These are phyloP conservation scores for Colletotrichum liaoningense DNA, from an alignment of 2,329 filamentous ascomycete species.

Conservation along the genomic window DNA sequence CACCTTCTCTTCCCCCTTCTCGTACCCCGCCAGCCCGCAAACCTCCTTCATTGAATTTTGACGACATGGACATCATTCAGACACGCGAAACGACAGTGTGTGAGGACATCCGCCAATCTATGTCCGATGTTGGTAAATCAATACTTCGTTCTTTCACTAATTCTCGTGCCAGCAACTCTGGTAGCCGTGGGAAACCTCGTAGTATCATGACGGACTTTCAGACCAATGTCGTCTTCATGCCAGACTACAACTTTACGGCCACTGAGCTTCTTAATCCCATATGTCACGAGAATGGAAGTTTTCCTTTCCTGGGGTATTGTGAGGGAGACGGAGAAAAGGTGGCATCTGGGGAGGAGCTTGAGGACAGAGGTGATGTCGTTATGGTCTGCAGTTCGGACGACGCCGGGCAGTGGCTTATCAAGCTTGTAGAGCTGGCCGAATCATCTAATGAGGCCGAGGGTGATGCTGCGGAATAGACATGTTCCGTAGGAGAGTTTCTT, in stretches of 20 bases:
- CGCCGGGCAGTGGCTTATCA: not conserved
- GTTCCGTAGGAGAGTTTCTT: not conserved
- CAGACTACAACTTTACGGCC: not conserved
- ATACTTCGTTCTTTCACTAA: not conserved
- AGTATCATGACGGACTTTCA: not conserved
- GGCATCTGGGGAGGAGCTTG: not conserved
- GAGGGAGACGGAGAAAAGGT: not conserved
- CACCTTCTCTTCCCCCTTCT: not conserved
- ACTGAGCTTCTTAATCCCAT: too few species aligned
- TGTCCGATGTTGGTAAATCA: not conserved
- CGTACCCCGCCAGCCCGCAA: not conserved
- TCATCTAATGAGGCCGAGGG: not conserved
- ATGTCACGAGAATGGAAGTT: not conserved
- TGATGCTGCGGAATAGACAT: not conserved
- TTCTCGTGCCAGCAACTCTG: not conserved
- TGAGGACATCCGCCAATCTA: not conserved
- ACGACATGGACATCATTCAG: not conserved
- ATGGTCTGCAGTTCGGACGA: not conserved
- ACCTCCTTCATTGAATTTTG: not conserved
- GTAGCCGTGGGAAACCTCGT: not conserved
- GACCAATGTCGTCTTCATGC: not conserved
- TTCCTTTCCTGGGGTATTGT: not conserved
- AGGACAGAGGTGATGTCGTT: not conserved
- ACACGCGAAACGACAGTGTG: not conserved
- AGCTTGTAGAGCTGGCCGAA: not conserved